Percentiles rank a stretch among this genome's conserved stretches.
Evolutionary conservation across 1,284 basidiomycete genomes (phyloP).

Genomic region (Tylopilus orsonianus): DNA sequence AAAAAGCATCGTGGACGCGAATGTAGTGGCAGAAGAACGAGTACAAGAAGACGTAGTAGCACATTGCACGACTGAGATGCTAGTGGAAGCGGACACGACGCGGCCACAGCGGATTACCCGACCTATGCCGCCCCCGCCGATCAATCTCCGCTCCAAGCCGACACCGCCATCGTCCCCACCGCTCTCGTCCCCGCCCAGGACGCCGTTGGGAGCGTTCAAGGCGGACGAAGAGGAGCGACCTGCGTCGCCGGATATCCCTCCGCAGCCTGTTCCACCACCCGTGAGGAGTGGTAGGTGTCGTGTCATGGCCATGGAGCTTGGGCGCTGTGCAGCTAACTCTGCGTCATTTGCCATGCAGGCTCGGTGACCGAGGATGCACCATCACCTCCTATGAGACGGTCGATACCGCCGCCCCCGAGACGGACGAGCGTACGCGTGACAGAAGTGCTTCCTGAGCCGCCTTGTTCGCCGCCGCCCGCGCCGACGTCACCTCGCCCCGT

Average conservation of each 20-base stretch:
- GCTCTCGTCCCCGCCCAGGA: constrained; percentile 15
- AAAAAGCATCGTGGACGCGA: too few species aligned
- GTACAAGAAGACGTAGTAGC: background rate
- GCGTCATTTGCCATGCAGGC: too few species aligned
- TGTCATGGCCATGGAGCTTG: too few species aligned
- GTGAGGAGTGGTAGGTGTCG: constrained; percentile 28
- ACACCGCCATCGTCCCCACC: constrained; percentile 18
- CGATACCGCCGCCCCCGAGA: constrained; percentile 22
- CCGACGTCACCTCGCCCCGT: constrained; percentile 19
- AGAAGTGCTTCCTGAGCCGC: constrained; percentile 7
- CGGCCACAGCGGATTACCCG: constrained; percentile 35
- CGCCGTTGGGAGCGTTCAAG: constrained; percentile 17
- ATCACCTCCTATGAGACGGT: constrained; percentile 14
- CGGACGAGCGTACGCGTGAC: constrained; percentile 22
- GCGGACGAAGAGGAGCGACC: constrained; percentile 28
- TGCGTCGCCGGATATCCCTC: constrained; percentile 30
- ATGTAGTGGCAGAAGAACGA: background rate
- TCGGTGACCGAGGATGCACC: constrained; percentile 14
- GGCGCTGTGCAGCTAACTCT: too few species aligned
- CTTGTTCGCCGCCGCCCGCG: constrained; percentile 20
- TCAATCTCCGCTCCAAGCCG: constrained; percentile 30
- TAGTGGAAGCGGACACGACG: constrained; percentile 24
- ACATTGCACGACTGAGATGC: background rate
- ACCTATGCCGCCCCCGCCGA: constrained; percentile 32
- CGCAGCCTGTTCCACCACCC: constrained; percentile 31